Base-by-base conservation (phyloP, 202 grass and related monocot species). In the Brachypodium distachyon region DNA sequence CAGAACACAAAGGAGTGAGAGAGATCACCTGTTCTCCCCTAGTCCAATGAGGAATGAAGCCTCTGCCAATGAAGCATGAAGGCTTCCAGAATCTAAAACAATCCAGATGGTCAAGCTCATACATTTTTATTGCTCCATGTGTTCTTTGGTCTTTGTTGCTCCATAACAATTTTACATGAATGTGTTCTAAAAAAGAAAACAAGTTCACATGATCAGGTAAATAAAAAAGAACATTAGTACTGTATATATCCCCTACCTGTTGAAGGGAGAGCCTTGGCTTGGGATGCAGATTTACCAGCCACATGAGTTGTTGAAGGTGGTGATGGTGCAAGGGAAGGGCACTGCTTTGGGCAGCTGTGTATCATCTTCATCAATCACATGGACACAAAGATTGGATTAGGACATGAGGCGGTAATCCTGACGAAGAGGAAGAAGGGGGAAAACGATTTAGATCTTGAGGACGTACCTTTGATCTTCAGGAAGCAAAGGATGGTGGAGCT, bases 231-330 rank as follows among this genome's bases (percentile, higher is more conserved):
- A 1, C 42, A 11, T n/a, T n/a, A n/a, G n/a, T n/a, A n/a, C n/a
- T n/a, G 59, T 47, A n/a, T n/a, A n/a, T n/a, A n/a, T n/a, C n/a
- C n/a, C 17, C 58, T 50, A 91, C 90, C 90, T 90, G 87, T 42
- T 75, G 82, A 11, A 57, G 38, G 77, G 91, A 83, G 48, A 93
- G 44, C 36, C 47, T 93, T 74, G 91, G 91, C 61, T 44, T 87
- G 11, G 82, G 75, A 14, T 93, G 81, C 42, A 93, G 84, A 81
- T 82, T 90, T 1, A 82, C 61, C 10, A 79, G 28, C 91, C 91
- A 93, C 91, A 93, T 90, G 84, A 90, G 81, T 63, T 93, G 91
- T n/a, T n/a, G 82, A 93, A 74, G 16, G 91, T 82, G 7, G 87
- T 88, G 50, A 93, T 78, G 21, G 91, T 90, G 81, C 82, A 90